A percentile compares a stretch with the other conserved stretches of the same genome.
Conservation (phyloP, 73 alveolate genomes). For the Paramecium pentaurelia region DNA sequence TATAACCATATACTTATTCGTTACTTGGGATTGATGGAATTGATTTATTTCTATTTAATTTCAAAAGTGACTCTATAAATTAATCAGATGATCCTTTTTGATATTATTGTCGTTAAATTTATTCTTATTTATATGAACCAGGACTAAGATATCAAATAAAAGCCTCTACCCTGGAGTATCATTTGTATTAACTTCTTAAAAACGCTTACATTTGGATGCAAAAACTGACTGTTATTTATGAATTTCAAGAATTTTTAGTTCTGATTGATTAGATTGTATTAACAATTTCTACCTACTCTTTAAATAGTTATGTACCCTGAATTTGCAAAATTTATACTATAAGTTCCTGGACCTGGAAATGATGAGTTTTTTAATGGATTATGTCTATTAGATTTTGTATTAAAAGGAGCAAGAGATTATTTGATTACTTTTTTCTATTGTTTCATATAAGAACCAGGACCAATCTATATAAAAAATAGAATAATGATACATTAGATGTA, state of each 20-base stretch:
- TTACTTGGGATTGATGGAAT: constrained; percentile 27
- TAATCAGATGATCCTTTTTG: background rate
- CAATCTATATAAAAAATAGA: background rate
- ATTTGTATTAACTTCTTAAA: background rate
- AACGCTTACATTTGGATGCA: background rate
- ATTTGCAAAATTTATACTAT: background rate
- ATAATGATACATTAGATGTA: background rate
- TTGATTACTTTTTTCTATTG: background rate
- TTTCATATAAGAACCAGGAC: constrained; percentile 9
- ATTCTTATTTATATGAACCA: constrained; percentile 3
- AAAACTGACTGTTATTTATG: background rate
- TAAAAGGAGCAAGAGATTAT: background rate
- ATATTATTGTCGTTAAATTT: background rate
- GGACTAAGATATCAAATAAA: constrained; percentile 5
- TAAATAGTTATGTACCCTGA: background rate
- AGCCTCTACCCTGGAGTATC: background rate
- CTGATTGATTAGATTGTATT: background rate
- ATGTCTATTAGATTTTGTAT: background rate
- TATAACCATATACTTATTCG: background rate
- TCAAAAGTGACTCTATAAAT: background rate
- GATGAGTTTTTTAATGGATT: background rate
- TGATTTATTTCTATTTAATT: background rate
- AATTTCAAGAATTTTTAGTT: background rate
- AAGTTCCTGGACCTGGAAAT: constrained; percentile 39
- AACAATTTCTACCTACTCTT: background rate